These are phyloP conservation scores for Penicillium sp. DNA, from an alignment of 2,329 filamentous ascomycete species.

Conservation along the genomic window DNA sequence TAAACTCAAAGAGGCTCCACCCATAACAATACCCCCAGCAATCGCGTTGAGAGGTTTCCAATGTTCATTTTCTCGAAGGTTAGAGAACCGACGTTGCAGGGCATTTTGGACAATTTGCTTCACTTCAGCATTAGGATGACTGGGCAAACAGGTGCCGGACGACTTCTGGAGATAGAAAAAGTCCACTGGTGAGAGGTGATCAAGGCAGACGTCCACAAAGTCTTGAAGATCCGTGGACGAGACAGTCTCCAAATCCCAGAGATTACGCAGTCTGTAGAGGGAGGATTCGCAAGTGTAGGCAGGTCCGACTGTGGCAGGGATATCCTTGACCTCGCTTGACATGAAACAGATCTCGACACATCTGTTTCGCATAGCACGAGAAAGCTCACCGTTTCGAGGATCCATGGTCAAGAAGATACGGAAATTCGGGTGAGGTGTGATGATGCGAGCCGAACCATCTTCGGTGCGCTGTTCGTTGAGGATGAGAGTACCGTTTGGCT, in stretches of 20 bases:
- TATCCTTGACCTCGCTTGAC: slow-evolving; percentile 32
- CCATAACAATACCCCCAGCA: slow-evolving; percentile 22
- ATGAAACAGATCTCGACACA: slow-evolving; percentile 84
- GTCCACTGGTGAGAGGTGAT: slow-evolving; percentile 39
- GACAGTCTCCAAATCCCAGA: slow-evolving; percentile 27
- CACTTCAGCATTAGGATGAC: slow-evolving; percentile 6
- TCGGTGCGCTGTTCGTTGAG: slow-evolving; percentile 89
- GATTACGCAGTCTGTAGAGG: slow-evolving; percentile 39
- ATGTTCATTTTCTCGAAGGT: slow-evolving; percentile 30
- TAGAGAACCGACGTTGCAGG: slow-evolving; percentile 32
- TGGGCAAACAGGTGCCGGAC: slow-evolving; percentile 21
- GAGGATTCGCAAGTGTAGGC: slow-evolving; percentile 40
- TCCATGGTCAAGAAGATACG: slow-evolving; percentile 93
- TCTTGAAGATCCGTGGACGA: slow-evolving; percentile 11
- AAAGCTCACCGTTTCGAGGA: slow-evolving; percentile 86
- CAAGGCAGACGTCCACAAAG: slow-evolving; percentile 33
- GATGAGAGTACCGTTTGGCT: slow-evolving; percentile 81
- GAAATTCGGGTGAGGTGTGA: slow-evolving; percentile 82
- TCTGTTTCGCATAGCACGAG: slow-evolving; percentile 93
- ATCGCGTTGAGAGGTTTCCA: slow-evolving; percentile 30
- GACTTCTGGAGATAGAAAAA: slow-evolving; percentile 34
- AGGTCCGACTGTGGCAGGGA: slow-evolving; percentile 22
- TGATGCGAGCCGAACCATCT: slow-evolving; percentile 74
- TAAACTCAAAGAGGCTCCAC: slow-evolving; percentile 26
- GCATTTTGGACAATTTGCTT: slow-evolving; percentile 17